Percentiles rank a stretch among this genome's conserved stretches.
Evolutionary conservation across 2,329 filamentous ascomycete genomes (phyloP).

Genomic region (Calonectria montana): DNA sequence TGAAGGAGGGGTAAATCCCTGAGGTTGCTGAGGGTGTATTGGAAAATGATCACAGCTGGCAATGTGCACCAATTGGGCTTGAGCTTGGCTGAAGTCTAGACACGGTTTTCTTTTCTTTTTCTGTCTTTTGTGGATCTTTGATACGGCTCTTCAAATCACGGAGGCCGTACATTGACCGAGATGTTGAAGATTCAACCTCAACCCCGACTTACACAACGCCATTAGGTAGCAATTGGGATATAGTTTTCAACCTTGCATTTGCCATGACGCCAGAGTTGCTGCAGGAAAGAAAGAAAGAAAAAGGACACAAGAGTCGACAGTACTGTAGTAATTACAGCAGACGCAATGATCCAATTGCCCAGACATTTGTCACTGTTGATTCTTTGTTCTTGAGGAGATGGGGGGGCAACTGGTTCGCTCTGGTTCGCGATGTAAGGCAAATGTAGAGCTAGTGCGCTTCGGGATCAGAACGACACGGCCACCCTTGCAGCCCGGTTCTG

Average conservation of each 20-base stretch:
- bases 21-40: constrained; percentile 9
- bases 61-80: background rate
- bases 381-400: background rate
- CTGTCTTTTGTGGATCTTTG: background rate
- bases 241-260: constrained; percentile 10
- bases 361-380: background rate
- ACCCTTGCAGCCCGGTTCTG: background rate
- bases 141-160: background rate
- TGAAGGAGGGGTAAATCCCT: constrained; percentile 8
- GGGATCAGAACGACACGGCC: background rate
- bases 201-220: background rate
- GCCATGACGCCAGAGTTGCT: background rate
- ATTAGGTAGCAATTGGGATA: constrained; percentile 24
- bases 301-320: background rate
- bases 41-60: background rate
- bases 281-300: background rate
- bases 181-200: constrained; percentile 3
- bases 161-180: background rate
- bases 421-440: background rate
- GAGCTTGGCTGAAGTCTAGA: background rate
- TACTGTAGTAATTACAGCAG: background rate
- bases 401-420: background rate
- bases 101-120: background rate
- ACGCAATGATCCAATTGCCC: background rate
- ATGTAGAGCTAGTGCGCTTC: background rate